Evolutionary conservation across 345 rosid species (phyloP).

Genomic region (Citrus maxima): DNA sequence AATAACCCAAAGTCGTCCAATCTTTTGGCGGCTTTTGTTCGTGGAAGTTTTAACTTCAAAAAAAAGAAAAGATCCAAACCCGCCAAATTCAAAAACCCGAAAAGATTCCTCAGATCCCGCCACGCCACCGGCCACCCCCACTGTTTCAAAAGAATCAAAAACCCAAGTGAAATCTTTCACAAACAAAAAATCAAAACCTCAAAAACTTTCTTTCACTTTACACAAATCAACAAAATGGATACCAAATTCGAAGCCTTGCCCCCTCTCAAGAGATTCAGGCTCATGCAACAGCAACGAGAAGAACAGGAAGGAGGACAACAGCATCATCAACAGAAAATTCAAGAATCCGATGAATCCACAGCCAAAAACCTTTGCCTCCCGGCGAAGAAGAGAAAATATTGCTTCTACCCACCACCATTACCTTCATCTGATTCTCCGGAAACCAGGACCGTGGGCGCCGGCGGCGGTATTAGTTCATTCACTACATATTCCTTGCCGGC

Average conservation of each 20-base stretch:
- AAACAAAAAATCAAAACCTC: neutral
- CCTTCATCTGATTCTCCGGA: conserved; percentile 8
- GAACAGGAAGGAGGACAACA: conserved; percentile 29
- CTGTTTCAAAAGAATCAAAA: neutral
- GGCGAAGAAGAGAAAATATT: conserved; percentile 76
- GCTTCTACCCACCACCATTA: conserved; percentile 23
- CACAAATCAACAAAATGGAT: conserved; percentile 37
- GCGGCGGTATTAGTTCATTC: neutral
- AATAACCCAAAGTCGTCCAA: neutral
- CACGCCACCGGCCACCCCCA: neutral
- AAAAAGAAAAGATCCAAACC: neutral
- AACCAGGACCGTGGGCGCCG: neutral
- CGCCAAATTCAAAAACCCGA: neutral
- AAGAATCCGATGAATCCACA: conserved; percentile 24
- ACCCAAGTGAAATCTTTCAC: neutral
- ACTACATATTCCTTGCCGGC: conserved; percentile 53
- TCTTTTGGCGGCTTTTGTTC: neutral
- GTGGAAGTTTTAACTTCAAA: neutral
- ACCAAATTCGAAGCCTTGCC: conserved; percentile 47
- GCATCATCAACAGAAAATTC: conserved; percentile 17
- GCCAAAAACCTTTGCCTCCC: conserved; percentile 43
- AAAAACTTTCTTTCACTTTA: neutral
- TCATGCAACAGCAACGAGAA: conserved; percentile 33
- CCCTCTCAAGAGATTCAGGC: conserved; percentile 68
- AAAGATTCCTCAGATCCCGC: neutral